Conservation (phyloP, 2,329 filamentous ascomycete genomes). For the Didymella keratinophila region DNA sequence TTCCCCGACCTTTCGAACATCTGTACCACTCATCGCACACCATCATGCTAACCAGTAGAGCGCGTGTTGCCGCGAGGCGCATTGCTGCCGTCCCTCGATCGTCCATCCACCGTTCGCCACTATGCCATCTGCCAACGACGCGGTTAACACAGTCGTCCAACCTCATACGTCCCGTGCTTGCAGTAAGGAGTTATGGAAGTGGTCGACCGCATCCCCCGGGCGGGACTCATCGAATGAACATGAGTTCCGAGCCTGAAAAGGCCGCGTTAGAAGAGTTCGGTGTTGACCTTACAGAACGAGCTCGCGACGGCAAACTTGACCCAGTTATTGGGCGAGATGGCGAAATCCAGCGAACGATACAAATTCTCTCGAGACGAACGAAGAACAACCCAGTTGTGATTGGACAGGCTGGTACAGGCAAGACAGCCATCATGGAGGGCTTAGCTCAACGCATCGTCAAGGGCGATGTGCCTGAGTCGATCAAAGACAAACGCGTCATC, state of each 20-base stretch:
- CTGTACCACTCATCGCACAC: slow-evolving; percentile 5
- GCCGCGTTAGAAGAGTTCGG: slow-evolving; percentile 90
- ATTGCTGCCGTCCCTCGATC: slow-evolving; percentile 33
- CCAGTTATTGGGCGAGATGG: slow-evolving; percentile 92
- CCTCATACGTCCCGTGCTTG: slow-evolving; percentile 51
- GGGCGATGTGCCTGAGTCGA: slow-evolving; percentile 92
- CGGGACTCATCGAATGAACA: slow-evolving; percentile 91
- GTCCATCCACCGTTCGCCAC: slow-evolving; percentile 28
- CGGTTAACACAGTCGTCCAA: slow-evolving; percentile 10
- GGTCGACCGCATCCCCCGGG: slow-evolving; percentile 80
- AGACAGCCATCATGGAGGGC: slow-evolving; percentile 92
- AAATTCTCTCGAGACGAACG: slow-evolving; percentile 88
- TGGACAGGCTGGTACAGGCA: slow-evolving; percentile 87
- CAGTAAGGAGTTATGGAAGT: slow-evolving; percentile 65
- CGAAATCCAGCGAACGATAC: slow-evolving; percentile 93
- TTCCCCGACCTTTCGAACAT: slow-evolving; percentile 15
- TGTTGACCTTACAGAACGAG: slow-evolving; percentile 84
- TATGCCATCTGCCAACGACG: slow-evolving; percentile 36
- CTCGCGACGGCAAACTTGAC: slow-evolving; percentile 88
- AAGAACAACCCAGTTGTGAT: slow-evolving; percentile 98
- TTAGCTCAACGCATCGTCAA: slow-evolving; percentile 87
- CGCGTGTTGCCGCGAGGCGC: slow-evolving; percentile 47
- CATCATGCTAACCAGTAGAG: slow-evolving; percentile 49
- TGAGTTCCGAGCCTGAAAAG: slow-evolving; percentile 79
- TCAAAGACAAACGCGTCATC: slow-evolving; percentile 92